These are phyloP conservation scores for Cyclocybe aegerita DNA, from an alignment of 768 basidiomycete genomes.

Conservation along the genomic window DNA sequence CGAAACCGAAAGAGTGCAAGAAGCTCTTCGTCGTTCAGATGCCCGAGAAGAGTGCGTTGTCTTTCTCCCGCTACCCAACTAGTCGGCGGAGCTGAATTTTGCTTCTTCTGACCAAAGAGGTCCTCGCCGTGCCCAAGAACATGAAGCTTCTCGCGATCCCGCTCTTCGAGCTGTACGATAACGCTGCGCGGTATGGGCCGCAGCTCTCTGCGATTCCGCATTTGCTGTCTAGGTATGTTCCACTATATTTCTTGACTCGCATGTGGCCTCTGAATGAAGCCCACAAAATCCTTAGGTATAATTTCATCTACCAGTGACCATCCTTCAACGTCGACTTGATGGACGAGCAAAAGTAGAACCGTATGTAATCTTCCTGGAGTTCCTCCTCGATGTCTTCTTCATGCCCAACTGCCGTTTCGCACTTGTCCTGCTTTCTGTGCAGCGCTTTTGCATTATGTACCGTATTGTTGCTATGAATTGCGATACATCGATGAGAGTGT, in stretches of 20 bases:
- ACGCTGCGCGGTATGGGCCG: constrained; percentile 92
- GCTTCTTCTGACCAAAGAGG: constrained; percentile 51
- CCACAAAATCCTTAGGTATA: constrained; percentile 52
- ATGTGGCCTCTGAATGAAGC: background rate
- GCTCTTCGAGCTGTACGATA: constrained; percentile 96
- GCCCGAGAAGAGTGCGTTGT: constrained; percentile 83
- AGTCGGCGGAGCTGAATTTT: background rate
- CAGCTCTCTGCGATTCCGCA: constrained; percentile 95
- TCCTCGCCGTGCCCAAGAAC: constrained; percentile 95
- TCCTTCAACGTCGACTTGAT: too few relatives aligned
- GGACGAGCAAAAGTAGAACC: too few relatives aligned
- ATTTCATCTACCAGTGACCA: constrained; percentile 77
- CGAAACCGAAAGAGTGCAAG: constrained; percentile 98
- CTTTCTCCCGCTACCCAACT: background rate
- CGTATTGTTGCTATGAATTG: too few relatives aligned
- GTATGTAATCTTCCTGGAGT: too few relatives aligned
- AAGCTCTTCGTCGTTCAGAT: constrained; percentile 94
- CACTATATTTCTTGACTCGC: background rate
- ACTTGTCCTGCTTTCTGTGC: too few relatives aligned
- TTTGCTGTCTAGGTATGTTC: constrained; percentile 72
- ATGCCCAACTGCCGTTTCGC: too few relatives aligned
- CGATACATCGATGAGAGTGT: too few relatives aligned
- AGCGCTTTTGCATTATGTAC: too few relatives aligned
- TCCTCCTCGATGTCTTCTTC: too few relatives aligned
- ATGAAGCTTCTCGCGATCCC: constrained; percentile 99